A percentile compares a stretch with the other conserved stretches of the same genome.
phyloP scores from a whole-genome alignment of 1,284 basidiomycete genomes.

The Apiotrichum montevideense region DNA sequence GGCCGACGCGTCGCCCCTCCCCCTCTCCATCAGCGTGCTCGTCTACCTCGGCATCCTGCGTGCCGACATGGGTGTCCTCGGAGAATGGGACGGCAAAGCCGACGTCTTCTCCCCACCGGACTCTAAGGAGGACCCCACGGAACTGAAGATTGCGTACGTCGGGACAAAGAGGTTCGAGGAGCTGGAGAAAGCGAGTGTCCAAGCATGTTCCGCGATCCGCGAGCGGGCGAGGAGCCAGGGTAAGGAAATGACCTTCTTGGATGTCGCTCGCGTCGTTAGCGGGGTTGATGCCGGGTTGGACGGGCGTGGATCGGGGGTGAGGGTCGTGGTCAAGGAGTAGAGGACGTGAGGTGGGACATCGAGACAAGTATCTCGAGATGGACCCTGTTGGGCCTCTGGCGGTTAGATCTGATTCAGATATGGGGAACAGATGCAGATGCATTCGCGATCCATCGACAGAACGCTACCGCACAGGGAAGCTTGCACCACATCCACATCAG shows the following conservation, averaged over 20 bases:
- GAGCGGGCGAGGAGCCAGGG: constrained; percentile 1
- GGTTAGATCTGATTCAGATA: no score
- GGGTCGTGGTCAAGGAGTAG: constrained; percentile 3
- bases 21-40: constrained; percentile 22
- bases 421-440: no score
- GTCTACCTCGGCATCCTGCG: constrained; percentile 20
- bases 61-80: neutral
- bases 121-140: neutral
- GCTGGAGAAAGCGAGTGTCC: constrained; percentile 8
- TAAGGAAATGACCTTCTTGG: constrained; percentile 4
- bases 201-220: constrained; percentile 14
- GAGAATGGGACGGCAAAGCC: constrained; percentile 1
- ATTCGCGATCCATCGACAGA: no score
- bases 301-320: constrained; percentile 5
- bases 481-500: no score
- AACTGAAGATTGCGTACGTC: constrained; percentile 6
- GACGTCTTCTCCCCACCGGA: constrained; percentile 2
- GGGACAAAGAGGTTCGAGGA: neutral
- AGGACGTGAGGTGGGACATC: no score
- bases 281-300: constrained; percentile 9
- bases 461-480: no score
- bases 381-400: no score
- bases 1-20: constrained; percentile 23
- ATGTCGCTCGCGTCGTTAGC: constrained; percentile 7
- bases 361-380: no score